Evolutionary conservation across 257 asterid species (phyloP).

Genomic region (Salvia hispanica): DNA sequence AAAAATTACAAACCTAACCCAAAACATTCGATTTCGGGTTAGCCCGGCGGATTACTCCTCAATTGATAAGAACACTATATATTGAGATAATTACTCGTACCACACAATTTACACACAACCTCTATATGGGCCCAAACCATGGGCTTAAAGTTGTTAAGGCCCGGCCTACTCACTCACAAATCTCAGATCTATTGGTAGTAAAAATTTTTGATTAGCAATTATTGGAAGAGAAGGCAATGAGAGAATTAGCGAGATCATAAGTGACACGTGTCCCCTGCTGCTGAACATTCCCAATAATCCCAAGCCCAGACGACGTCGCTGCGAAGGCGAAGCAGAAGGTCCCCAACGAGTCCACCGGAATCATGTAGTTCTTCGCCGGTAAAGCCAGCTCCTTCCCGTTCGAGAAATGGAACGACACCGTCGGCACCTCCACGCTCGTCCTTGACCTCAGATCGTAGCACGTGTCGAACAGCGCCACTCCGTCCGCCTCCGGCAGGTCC

Average conservation of each 20-base stretch:
- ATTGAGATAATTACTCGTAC: too few relatives aligned
- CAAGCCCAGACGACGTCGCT: conserved; percentile 75
- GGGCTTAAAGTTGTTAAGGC: too few relatives aligned
- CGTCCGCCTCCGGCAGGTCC: conserved; percentile 53
- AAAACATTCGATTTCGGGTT: too few relatives aligned
- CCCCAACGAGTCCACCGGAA: conserved; percentile 83
- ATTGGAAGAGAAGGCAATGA: conserved; percentile 71
- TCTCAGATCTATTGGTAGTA: too few relatives aligned
- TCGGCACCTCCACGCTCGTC: conserved; percentile 89
- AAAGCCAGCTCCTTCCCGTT: conserved; percentile 64
- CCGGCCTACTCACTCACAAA: too few relatives aligned
- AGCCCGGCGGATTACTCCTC: too few relatives aligned
- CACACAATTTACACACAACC: too few relatives aligned
- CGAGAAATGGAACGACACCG: conserved; percentile 85
- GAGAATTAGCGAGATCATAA: conserved; percentile 60
- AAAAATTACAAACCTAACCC: too few relatives aligned
- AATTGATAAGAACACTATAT: too few relatives aligned
- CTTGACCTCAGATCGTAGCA: conserved; percentile 66
- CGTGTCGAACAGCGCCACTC: conserved; percentile 86
- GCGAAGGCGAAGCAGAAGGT: conserved; percentile 93
- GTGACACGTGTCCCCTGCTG: conserved; percentile 99
- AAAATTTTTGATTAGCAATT: conserved; percentile 44
- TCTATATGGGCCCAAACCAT: too few relatives aligned
- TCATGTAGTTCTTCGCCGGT: conserved; percentile 92
- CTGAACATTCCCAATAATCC: conserved; percentile 91